A percentile compares a stretch with the other conserved stretches of the same genome.
Evolutionary conservation across 2,329 filamentous ascomycete genomes (phyloP).

Genomic region (Microcyclospora pomicola): DNA sequence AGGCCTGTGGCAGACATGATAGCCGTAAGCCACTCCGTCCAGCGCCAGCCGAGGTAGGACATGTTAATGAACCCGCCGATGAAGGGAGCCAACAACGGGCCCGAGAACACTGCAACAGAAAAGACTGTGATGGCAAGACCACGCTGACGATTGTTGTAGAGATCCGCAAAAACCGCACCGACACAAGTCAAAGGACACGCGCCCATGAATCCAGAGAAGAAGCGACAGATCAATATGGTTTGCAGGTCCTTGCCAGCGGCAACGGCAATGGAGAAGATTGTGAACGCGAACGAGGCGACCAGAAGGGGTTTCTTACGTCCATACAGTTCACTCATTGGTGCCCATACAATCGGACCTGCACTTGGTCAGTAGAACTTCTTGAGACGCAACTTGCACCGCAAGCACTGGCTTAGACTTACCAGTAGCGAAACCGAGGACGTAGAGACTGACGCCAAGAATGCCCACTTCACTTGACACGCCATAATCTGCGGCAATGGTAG

Average conservation of each 20-base stretch:
- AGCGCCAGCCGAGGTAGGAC: conserved; percentile 30
- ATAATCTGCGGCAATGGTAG: conserved; percentile 29
- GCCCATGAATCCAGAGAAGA: conserved; percentile 32
- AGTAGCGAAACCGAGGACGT: conserved; percentile 27
- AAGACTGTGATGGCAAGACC: conserved; percentile 27
- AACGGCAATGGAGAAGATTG: conserved; percentile 35
- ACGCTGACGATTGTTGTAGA: conserved; percentile 25
- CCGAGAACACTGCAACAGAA: conserved; percentile 24
- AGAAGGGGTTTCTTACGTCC: conserved; percentile 32
- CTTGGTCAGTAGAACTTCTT: conserved; percentile 22
- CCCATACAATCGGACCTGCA: conserved; percentile 24
- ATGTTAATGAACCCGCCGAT: conserved; percentile 27
- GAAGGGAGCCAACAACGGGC: conserved; percentile 30
- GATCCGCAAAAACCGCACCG: conserved; percentile 31
- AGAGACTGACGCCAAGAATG: conserved; percentile 33
- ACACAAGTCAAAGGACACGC: conserved; percentile 31
- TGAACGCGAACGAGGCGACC: conserved; percentile 28
- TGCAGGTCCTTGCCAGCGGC: conserved; percentile 27
- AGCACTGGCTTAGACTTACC: conserved; percentile 19
- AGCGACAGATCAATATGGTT: conserved; percentile 27
- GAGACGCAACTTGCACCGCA: not conserved
- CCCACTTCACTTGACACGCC: conserved; percentile 30
- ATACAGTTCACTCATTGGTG: conserved; percentile 32
- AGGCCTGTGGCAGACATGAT: conserved; percentile 26
- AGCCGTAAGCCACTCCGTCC: conserved; percentile 31